These are phyloP conservation scores for Teunomyces kruisii DNA, from an alignment of 805 yeast genomes.

Conservation along the genomic window DNA sequence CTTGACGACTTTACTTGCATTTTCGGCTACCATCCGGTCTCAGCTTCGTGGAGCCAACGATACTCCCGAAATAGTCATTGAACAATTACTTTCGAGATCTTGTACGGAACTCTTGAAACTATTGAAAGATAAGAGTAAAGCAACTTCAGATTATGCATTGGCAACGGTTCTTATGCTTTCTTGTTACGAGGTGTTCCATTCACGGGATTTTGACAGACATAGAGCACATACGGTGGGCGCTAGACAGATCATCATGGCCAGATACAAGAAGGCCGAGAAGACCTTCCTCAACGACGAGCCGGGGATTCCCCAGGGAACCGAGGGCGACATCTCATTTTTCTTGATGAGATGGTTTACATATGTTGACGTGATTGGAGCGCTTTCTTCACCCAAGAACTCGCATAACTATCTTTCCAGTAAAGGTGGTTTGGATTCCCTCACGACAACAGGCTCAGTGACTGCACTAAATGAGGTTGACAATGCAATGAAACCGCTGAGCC, in stretches of 20 bases:
- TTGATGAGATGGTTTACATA: conserved; percentile 69
- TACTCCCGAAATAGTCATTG: conserved; percentile 40
- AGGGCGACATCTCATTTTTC: conserved; percentile 50
- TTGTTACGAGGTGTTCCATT: conserved; percentile 51
- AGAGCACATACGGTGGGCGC: conserved; percentile 69
- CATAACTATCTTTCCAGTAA: conserved; percentile 28
- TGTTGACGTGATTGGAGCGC: conserved; percentile 60
- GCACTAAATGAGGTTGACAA: conserved; percentile 10
- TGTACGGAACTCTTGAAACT: conserved; percentile 54
- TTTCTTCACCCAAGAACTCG: conserved; percentile 51
- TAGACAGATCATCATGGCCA: conserved; percentile 55
- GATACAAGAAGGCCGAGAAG: conserved; percentile 27
- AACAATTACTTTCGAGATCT: conserved; percentile 54
- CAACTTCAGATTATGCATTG: conserved; percentile 65
- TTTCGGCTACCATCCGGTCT: conserved; percentile 34
- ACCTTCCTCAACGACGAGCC: background rate
- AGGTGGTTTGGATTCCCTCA: conserved; percentile 14
- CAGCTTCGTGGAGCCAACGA: conserved; percentile 19
- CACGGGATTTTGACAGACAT: conserved; percentile 51
- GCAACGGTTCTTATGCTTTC: conserved; percentile 60
- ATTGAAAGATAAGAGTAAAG: conserved; percentile 49
- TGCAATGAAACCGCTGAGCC: background rate
- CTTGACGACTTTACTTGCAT: conserved; percentile 53
- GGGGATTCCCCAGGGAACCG: conserved; percentile 17
- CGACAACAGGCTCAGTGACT: conserved; percentile 21